Conservation (phyloP, 2,329 filamentous ascomycete genomes). For the Botryotinia globosa region DNA sequence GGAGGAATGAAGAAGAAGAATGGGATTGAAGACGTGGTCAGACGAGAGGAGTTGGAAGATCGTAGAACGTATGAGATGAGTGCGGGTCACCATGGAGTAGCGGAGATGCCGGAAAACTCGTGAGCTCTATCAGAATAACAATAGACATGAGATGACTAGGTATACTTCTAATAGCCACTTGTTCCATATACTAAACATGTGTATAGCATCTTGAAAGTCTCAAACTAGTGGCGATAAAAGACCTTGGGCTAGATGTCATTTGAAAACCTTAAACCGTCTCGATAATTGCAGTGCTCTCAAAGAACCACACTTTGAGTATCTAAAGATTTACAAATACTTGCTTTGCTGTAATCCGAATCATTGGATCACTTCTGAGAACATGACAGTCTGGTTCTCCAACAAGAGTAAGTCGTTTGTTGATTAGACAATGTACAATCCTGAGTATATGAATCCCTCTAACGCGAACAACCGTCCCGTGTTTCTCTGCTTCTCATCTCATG, state of each 20-base stretch:
- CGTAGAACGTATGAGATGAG: constrained; percentile 8
- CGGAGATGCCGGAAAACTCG: neutral
- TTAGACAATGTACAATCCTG: neutral
- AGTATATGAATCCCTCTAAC: neutral
- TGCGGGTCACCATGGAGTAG: neutral
- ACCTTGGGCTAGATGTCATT: neutral
- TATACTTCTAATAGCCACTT: neutral
- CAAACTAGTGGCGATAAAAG: neutral
- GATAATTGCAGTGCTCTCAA: neutral
- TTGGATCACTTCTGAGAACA: neutral
- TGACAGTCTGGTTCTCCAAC: neutral
- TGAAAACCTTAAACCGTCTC: neutral
- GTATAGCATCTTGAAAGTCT: neutral
- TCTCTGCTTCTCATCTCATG: neutral
- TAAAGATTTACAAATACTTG: neutral
- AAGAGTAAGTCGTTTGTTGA: neutral
- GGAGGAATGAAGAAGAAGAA: neutral
- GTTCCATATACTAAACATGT: neutral
- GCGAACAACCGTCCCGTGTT: neutral
- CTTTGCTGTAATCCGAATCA: neutral
- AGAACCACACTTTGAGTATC: neutral
- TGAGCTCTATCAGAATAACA: neutral
- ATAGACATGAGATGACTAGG: neutral
- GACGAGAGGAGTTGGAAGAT: neutral
- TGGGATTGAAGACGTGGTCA: neutral